Evolutionary conservation across 140 eudicot species (phyloP).

Genomic region (Ambrosia hybrid): DNA sequence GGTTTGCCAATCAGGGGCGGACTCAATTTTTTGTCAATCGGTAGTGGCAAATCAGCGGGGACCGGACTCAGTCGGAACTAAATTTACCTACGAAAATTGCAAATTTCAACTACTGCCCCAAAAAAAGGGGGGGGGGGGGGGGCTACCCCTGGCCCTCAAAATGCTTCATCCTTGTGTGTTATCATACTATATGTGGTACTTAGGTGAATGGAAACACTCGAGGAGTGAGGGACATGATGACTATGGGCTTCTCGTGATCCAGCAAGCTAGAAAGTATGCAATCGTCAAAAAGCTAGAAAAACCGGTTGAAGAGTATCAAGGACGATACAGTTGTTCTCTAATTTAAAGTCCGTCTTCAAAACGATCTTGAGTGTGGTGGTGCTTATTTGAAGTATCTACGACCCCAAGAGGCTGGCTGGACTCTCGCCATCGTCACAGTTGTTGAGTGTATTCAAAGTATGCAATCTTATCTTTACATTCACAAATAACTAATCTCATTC

Average conservation of each 20-base stretch:
- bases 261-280: conserved; percentile 82
- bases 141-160: too few species aligned
- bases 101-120: too few species aligned
- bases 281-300: conserved; percentile 78
- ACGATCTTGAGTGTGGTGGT: conserved; percentile 97
- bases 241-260: conserved; percentile 88
- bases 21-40: too few species aligned
- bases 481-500: not conserved
- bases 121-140: too few species aligned
- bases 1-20: too few species aligned
- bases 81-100: too few species aligned
- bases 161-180: too few species aligned
- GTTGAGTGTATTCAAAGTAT: conserved; percentile 76
- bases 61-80: too few species aligned
- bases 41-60: too few species aligned
- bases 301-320: conserved; percentile 71
- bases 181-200: not conserved
- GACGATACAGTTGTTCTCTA: conserved; percentile 76
- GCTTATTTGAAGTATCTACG: conserved; percentile 90
- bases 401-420: conserved; percentile 95
- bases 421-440: too few species aligned
- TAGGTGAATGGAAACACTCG: conserved; percentile 89
- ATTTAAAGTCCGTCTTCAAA: conserved; percentile 87
- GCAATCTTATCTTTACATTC: not conserved
- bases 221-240: conserved; percentile 98